A percentile compares a stretch with the other conserved stretches of the same genome.
These are phyloP conservation scores for Ceratobasidium sp. DNA, from an alignment of 1,284 basidiomycete genomes.

Conservation along the genomic window DNA sequence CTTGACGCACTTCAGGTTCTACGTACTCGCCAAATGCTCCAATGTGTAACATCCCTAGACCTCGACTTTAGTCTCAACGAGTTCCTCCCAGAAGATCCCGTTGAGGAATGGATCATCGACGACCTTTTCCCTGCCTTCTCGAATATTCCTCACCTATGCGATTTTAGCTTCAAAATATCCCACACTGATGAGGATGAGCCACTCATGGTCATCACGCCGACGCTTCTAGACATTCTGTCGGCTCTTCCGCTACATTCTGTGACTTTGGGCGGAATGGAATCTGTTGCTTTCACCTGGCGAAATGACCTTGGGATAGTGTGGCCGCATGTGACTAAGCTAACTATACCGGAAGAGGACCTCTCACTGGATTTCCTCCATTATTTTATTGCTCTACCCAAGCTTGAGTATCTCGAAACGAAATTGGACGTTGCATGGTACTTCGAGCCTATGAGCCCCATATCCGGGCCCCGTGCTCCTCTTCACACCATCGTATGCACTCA, in stretches of 20 bases:
- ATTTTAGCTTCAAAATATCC: no score
- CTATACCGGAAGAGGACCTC: background rate
- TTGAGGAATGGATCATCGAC: no score
- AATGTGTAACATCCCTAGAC: no score
- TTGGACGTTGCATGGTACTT: background rate
- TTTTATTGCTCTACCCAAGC: background rate
- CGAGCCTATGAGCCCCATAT: background rate
- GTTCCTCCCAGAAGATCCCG: no score
- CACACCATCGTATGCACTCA: background rate
- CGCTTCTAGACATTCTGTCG: background rate
- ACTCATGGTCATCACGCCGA: background rate
- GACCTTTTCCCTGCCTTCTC: no score
- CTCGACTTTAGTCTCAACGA: no score
- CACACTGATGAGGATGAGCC: no score
- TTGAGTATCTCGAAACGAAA: background rate
- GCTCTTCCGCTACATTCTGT: constrained; percentile 9
- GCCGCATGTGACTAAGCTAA: background rate
- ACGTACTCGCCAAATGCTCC: no score
- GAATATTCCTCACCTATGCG: no score
- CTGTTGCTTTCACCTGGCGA: background rate
- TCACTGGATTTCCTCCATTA: background rate
- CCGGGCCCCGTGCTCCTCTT: background rate
- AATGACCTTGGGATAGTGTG: background rate
- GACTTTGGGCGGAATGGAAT: background rate
- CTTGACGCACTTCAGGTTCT: no score